A percentile compares a stretch with the other conserved stretches of the same genome.
These are phyloP conservation scores for Leonotis leonurus DNA, from an alignment of 257 asterid genomes.

Conservation along the genomic window DNA sequence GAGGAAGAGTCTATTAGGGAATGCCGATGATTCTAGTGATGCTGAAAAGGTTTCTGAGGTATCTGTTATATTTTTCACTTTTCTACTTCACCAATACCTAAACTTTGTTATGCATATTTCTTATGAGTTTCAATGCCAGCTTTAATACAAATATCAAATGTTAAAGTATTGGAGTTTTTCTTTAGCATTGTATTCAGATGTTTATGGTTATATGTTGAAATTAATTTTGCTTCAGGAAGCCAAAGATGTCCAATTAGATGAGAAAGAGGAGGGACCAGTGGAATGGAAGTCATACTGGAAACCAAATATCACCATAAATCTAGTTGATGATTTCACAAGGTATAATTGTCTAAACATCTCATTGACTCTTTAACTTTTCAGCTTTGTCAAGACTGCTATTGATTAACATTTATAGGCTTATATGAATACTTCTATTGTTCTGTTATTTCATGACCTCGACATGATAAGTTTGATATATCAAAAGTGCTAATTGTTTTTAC, in stretches of 20 bases:
- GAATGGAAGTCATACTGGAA: constrained; percentile 93
- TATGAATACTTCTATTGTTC: neutral
- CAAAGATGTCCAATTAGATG: constrained; percentile 46
- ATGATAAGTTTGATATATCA: neutral
- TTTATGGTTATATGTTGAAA: neutral
- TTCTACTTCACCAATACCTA: neutral
- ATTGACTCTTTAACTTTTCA: neutral
- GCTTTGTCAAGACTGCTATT: constrained; percentile 1
- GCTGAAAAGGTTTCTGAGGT: constrained; percentile 39
- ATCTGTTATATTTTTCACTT: constrained; percentile 11
- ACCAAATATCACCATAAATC: constrained; percentile 84
- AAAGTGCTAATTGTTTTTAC: constrained; percentile 7
- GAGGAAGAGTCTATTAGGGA: constrained; percentile 78
- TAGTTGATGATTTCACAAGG: constrained; percentile 95
- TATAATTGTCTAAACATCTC: constrained; percentile 23
- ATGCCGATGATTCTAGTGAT: constrained; percentile 32
- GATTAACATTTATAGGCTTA: neutral
- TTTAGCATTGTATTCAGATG: constrained; percentile 2
- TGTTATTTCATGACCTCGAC: constrained; percentile 13
- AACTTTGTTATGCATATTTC: neutral
- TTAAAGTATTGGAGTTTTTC: neutral
- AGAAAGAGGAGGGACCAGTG: constrained; percentile 51
- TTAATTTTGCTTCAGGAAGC: constrained; percentile 42
- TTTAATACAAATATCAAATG: neutral
- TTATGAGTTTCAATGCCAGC: neutral